Evolutionary conservation across 768 basidiomycete species (phyloP), one percentile per base, ranked within the genome.

Genomic region (Tephrocybe sp.): DNA sequence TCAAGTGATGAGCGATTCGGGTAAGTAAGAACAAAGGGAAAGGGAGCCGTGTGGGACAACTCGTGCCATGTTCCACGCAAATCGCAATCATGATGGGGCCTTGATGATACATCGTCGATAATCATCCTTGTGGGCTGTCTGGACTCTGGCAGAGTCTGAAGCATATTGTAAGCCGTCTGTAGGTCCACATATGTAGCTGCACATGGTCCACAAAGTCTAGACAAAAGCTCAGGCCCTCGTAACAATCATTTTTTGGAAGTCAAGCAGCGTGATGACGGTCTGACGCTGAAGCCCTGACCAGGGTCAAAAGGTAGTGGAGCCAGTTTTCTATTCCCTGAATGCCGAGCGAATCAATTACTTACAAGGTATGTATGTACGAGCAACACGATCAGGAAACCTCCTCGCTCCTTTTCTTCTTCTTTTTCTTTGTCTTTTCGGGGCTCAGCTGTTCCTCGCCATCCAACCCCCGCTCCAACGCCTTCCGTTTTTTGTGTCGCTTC

Each of bases 401-500:
- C 41, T 53, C 59, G 34, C 58, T 61, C 39, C 61, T 64, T 49
- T 65, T 65, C 57, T 65, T 65, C 57, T 64, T 62, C 55, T 66
- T 70, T 62, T 69, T 67, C 55, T 59, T 71, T 59, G 28, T 48
- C 55, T 39, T 60, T 56, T 68, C 55, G 4, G 39, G 40, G 41
- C 53, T 57, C 41, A 54, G 46, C 7, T 34, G 42, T n/a, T 57
- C 61, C 52, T 69, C 62, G 43, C 60, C 61, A 9, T 48, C 55
- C 48, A 36, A 38, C 57, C 70, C 65, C 61, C 75, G 59, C 56
- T 70, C 76, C 51, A 63, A 64, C 8, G 68, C 68, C 21, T 69
- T 68, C 48, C 77, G 73, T 43, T 73, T 77, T 58, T 75, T 77
- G 66, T 80, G 82, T 64, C 80, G 80, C 65, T 88, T 93, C 65